phyloP scores from a whole-genome alignment of 148 eudicot species.

The Arbutus unedo region DNA sequence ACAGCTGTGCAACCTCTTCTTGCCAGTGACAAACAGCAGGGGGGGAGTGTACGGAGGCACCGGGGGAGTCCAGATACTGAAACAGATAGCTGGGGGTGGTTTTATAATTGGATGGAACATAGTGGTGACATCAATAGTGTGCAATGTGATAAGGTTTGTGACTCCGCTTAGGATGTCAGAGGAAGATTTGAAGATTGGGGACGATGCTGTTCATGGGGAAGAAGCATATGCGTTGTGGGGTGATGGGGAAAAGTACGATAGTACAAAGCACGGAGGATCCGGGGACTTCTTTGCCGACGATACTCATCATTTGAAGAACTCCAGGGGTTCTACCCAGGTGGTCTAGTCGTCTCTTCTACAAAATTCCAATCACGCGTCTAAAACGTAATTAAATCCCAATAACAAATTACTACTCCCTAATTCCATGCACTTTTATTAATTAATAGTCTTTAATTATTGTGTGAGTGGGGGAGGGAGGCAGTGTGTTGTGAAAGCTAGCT shows the following conservation, averaged over 20 bases:
- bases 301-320: background rate
- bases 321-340: slow-evolving; percentile 17
- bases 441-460: no score
- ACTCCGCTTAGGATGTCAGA: slow-evolving; percentile 6
- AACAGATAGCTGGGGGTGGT: background rate
- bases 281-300: background rate
- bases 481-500: no score
- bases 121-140: background rate
- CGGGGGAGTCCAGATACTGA: background rate
- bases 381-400: no score
- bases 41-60: background rate
- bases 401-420: no score
- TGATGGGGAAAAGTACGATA: background rate
- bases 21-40: background rate
- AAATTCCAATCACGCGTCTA: no score
- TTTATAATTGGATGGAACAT: slow-evolving; percentile 5
- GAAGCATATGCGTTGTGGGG: slow-evolving; percentile 10
- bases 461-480: no score
- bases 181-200: background rate
- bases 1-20: background rate
- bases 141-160: background rate
- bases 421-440: no score
- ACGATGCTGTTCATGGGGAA: slow-evolving; percentile 9
- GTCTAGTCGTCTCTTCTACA: background rate
- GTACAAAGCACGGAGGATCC: background rate